These are phyloP conservation scores for Musa acuminata DNA, from an alignment of 176 grass and related monocot genomes.

Conservation along the genomic window DNA sequence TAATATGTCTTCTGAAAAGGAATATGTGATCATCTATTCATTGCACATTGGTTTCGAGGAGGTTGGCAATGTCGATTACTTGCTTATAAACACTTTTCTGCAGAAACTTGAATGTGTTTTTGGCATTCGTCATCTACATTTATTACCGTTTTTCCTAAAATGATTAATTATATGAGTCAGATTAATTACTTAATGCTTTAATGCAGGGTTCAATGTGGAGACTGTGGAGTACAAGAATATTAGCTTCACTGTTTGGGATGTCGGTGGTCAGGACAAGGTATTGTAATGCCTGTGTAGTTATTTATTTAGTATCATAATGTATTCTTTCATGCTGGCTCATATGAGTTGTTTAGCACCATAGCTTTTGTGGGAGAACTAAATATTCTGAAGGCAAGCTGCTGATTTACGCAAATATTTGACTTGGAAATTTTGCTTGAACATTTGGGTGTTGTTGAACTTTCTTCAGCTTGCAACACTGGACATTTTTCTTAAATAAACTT, in stretches of 20 bases:
- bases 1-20: too few species aligned
- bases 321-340: too few species aligned
- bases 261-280: slow-evolving; percentile 15
- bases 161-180: not conserved
- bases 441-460: not conserved
- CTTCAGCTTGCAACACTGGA: not conserved
- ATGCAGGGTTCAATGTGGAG: slow-evolving; percentile 11
- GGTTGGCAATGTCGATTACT: too few species aligned
- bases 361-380: not conserved
- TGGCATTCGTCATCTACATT: not conserved
- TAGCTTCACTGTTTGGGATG: slow-evolving; percentile 14
- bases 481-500: not conserved
- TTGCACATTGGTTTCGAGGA: too few species aligned
- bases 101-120: not conserved
- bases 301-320: not conserved
- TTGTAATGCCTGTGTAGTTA: not conserved
- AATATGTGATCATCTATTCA: too few species aligned
- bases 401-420: not conserved
- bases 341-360: not conserved
- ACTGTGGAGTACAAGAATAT: slow-evolving; percentile 11
- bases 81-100: not conserved
- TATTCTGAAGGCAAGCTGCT: not conserved
- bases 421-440: not conserved
- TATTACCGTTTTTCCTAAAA: not conserved
- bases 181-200: not conserved